Conservation (phyloP, 1,284 basidiomycete species). For the Ceratobasidium sp. region DNA sequence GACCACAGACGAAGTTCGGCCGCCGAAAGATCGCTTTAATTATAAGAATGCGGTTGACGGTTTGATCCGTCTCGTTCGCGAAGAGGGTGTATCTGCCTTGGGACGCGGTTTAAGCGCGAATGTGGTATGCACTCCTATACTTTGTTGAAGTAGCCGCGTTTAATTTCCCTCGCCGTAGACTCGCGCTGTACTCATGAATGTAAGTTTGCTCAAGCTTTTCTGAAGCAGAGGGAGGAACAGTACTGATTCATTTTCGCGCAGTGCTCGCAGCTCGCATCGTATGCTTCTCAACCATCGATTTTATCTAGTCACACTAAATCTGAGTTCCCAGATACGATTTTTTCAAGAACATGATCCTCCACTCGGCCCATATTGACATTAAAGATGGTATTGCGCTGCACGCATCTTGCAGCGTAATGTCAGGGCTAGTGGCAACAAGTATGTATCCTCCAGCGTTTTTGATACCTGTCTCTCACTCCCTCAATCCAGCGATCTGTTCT, state of each 20-base stretch:
- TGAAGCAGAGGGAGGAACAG: neutral
- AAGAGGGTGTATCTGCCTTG: constrained; percentile 61
- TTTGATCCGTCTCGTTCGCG: constrained; percentile 59
- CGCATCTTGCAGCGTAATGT: constrained; percentile 61
- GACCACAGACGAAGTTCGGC: constrained; percentile 58
- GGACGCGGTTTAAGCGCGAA: constrained; percentile 64
- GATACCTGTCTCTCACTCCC: constrained; percentile 12
- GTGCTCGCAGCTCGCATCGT: constrained; percentile 61
- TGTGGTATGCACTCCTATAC: constrained; percentile 55
- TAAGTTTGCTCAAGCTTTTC: constrained; percentile 26
- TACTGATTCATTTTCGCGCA: constrained; percentile 34
- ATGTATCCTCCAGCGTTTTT: constrained; percentile 50
- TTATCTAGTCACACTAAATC: constrained; percentile 1
- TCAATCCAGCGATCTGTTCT: constrained; percentile 56
- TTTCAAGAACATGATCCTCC: constrained; percentile 64
- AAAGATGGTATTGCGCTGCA: constrained; percentile 63
- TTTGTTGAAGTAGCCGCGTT: neutral
- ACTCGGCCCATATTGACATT: constrained; percentile 54
- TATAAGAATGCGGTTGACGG: constrained; percentile 62
- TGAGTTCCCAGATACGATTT: constrained; percentile 59
- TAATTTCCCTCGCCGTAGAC: constrained; percentile 51
- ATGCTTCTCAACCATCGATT: constrained; percentile 35
- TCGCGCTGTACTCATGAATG: constrained; percentile 66
- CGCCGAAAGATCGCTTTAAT: constrained; percentile 49
- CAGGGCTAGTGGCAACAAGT: constrained; percentile 66